Percentiles rank a stretch among this genome's conserved stretches.
These are phyloP conservation scores for Mycena vitilis DNA, from an alignment of 768 basidiomycete genomes.

Conservation along the genomic window DNA sequence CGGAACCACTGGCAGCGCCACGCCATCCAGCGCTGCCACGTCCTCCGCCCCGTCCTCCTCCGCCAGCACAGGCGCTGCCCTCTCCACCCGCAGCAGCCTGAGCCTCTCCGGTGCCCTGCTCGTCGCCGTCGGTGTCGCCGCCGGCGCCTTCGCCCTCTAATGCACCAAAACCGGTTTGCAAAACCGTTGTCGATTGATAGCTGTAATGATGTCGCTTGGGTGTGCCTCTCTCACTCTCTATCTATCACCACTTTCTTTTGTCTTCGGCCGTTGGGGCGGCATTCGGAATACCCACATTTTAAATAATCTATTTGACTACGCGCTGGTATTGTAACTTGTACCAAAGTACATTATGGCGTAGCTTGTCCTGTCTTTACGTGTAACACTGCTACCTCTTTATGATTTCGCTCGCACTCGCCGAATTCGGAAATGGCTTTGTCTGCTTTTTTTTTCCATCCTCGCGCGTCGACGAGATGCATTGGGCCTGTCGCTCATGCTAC, in stretches of 20 bases:
- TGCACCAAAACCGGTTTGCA: background rate
- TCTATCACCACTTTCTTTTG: constrained; percentile 18
- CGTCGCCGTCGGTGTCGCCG: constrained; percentile 26
- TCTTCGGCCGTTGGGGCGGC: constrained; percentile 26
- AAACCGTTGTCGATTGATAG: background rate
- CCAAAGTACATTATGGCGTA: constrained; percentile 7
- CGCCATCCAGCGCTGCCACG: background rate
- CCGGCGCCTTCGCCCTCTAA: constrained; percentile 28
- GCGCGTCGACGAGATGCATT: background rate
- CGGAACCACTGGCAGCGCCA: background rate
- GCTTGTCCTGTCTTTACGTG: constrained; percentile 26
- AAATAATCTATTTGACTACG: background rate
- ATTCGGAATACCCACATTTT: constrained; percentile 25
- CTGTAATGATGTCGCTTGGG: background rate
- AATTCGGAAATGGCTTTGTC: too few species aligned
- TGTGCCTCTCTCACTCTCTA: constrained; percentile 9
- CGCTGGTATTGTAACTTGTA: constrained; percentile 17
- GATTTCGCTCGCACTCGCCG: background rate
- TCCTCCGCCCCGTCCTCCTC: constrained; percentile 11
- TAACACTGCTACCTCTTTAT: background rate
- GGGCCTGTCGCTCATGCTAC: background rate
- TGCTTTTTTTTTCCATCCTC: too few species aligned
- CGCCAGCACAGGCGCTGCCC: constrained; percentile 9
- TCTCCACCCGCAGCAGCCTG: constrained; percentile 13
- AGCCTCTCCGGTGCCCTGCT: constrained; percentile 21